Conservation (phyloP, 1,139 yeast species). For the Suhomyces bribrorum region DNA sequence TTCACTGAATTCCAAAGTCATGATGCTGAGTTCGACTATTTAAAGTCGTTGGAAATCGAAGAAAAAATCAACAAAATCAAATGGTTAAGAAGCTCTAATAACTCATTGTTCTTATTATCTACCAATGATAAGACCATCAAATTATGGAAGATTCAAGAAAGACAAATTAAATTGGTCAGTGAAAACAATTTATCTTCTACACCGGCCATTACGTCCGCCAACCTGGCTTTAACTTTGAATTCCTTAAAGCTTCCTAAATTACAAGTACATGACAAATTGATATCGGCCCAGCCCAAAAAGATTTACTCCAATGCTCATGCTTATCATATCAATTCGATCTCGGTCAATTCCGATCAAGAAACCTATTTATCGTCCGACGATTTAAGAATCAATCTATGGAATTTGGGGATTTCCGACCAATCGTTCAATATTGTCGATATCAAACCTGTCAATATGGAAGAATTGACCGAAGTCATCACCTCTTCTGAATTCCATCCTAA, state of each 20-base stretch:
- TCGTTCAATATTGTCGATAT: constrained; percentile 96
- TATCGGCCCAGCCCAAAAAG: constrained; percentile 91
- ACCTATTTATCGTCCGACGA: constrained; percentile 94
- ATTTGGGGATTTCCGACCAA: constrained; percentile 90
- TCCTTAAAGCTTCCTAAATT: constrained; percentile 78
- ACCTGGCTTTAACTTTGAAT: constrained; percentile 16
- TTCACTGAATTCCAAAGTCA: constrained; percentile 97
- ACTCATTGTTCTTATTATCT: constrained; percentile 83
- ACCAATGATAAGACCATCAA: constrained; percentile 98
- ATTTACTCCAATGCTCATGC: constrained; percentile 97
- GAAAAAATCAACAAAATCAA: constrained; percentile 97
- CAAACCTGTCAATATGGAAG: constrained; percentile 98
- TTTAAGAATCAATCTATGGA: constrained; percentile 94
- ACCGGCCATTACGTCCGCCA: constrained; percentile 16
- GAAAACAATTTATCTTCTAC: constrained; percentile 61
- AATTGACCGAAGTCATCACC: constrained; percentile 97
- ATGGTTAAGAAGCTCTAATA: constrained; percentile 89
- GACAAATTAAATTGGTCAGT: constrained; percentile 86
- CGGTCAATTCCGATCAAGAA: constrained; percentile 94
- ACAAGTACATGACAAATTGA: constrained; percentile 89
- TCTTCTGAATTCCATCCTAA: constrained; percentile 95
- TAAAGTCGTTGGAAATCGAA: constrained; percentile 93
- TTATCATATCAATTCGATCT: constrained; percentile 94
- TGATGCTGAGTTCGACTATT: constrained; percentile 97
- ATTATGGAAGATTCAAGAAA: constrained; percentile 94